Percentiles rank a stretch among this genome's conserved stretches.
phyloP scores from a whole-genome alignment of 1,284 basidiomycete genomes.

The Fomitopsis palustris region DNA sequence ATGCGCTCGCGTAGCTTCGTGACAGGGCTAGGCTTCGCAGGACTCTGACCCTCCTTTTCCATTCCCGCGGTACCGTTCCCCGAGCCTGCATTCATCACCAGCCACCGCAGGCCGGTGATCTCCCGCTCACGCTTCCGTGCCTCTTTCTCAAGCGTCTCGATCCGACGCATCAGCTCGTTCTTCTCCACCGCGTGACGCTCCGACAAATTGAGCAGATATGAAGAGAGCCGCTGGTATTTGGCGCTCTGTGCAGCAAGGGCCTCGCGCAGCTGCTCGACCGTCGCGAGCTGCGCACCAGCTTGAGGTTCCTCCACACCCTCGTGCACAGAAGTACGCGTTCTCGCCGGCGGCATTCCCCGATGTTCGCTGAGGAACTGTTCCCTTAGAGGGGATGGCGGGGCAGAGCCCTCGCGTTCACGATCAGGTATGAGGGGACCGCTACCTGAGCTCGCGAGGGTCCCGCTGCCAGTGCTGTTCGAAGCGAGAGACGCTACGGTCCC shows the following conservation, averaged over 20 bases:
- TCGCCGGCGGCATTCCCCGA: neutral
- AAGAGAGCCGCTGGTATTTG: slow-evolving; percentile 34
- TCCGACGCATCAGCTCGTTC: slow-evolving; percentile 32
- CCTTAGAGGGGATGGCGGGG: neutral
- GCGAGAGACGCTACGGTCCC: slow-evolving; percentile 3
- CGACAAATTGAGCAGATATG: slow-evolving; percentile 37
- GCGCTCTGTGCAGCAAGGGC: slow-evolving; percentile 29
- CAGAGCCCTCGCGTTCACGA: neutral
- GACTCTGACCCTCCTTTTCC: slow-evolving; percentile 6
- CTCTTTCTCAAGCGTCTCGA: slow-evolving; percentile 41
- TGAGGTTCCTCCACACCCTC: slow-evolving; percentile 9
- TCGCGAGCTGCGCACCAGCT: slow-evolving; percentile 14
- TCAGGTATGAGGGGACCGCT: neutral
- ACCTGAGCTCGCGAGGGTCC: neutral
- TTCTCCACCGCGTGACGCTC: slow-evolving; percentile 43
- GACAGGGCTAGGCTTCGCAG: neutral
- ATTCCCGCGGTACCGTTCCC: neutral
- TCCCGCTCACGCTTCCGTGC: slow-evolving; percentile 40
- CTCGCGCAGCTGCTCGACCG: slow-evolving; percentile 27
- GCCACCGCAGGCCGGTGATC: slow-evolving; percentile 46
- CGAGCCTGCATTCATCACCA: slow-evolving; percentile 35
- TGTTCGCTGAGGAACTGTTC: neutral
- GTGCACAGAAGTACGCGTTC: slow-evolving; percentile 6
- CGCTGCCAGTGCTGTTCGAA: neutral
- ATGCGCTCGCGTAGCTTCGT: neutral